Evolutionary conservation across 2,329 filamentous ascomycete genomes (phyloP).

Genomic region (Colletotrichum truncatum): DNA sequence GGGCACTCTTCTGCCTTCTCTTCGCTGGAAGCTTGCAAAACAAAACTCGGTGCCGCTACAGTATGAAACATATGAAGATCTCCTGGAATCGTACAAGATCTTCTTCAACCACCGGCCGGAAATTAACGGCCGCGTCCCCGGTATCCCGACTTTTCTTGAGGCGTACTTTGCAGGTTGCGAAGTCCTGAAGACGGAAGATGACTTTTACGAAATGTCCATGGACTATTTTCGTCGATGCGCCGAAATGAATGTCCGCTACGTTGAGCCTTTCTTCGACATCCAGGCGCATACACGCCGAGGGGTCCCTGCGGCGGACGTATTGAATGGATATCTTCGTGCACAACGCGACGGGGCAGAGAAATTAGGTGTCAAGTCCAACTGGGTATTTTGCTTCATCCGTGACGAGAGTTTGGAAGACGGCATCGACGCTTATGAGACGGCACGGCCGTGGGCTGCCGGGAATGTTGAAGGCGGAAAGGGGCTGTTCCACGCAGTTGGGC

Average conservation of each 20-base stretch:
- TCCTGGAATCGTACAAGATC: slow-evolving; percentile 68
- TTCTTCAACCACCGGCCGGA: slow-evolving; percentile 48
- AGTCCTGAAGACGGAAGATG: slow-evolving; percentile 70
- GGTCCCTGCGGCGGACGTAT: slow-evolving; percentile 69
- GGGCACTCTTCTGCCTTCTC: slow-evolving; percentile 74
- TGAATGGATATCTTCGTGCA: slow-evolving; percentile 61
- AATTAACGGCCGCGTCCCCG: slow-evolving; percentile 42
- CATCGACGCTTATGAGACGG: slow-evolving; percentile 46
- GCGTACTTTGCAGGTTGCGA: slow-evolving; percentile 84
- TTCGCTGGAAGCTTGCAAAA: slow-evolving; percentile 75
- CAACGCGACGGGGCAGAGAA: slow-evolving; percentile 37
- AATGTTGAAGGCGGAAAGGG: slow-evolving; percentile 40
- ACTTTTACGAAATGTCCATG: slow-evolving; percentile 79
- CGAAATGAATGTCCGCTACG: slow-evolving; percentile 73
- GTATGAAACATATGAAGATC: slow-evolving; percentile 67
- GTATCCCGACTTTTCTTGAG: slow-evolving; percentile 65
- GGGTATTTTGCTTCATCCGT: slow-evolving; percentile 54
- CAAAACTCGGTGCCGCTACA: slow-evolving; percentile 71
- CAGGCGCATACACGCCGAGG: slow-evolving; percentile 76
- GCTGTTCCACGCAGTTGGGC: slow-evolving; percentile 54
- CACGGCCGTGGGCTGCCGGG: slow-evolving; percentile 46
- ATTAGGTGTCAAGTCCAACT: slow-evolving; percentile 42
- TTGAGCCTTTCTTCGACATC: slow-evolving; percentile 86
- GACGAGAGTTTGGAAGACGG: slow-evolving; percentile 49
- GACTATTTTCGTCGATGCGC: slow-evolving; percentile 75